Percentiles rank a stretch among this genome's conserved stretches.
Conservation (phyloP, 2,329 filamentous ascomycete genomes). For the Botryotinia calthae region DNA sequence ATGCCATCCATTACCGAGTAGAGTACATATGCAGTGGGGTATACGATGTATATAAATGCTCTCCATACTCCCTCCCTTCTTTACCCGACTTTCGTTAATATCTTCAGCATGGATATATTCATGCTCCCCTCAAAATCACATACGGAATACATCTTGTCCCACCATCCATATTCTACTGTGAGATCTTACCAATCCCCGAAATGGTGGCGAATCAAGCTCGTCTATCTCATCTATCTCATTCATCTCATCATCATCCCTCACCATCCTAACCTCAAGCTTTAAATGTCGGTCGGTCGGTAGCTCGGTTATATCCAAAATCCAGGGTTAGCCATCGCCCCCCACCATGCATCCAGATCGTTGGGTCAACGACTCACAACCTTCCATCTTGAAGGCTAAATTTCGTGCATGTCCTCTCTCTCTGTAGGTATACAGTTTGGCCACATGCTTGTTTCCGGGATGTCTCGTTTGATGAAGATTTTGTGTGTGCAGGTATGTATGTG, state of each 20-base stretch:
- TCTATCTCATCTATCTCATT: not conserved
- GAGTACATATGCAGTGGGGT: not conserved
- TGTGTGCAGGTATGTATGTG: too few species aligned
- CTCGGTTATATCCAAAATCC: not conserved
- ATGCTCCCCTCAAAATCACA: not conserved
- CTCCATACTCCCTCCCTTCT: not conserved
- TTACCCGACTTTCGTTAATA: not conserved
- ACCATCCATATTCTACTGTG: not conserved
- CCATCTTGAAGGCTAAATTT: not conserved
- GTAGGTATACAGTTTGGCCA: too few species aligned
- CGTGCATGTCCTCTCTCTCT: not conserved
- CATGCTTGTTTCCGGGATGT: not conserved
- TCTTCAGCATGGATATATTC: not conserved
- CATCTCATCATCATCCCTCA: too few species aligned
- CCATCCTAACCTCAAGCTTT: too few species aligned
- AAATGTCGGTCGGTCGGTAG: not conserved
- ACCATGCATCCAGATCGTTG: slow-evolving; percentile 7
- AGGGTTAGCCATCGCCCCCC: not conserved
- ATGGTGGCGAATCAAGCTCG: not conserved
- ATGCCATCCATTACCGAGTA: not conserved
- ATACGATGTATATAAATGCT: not conserved
- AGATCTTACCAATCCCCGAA: not conserved
- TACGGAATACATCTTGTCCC: not conserved
- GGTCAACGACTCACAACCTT: not conserved
- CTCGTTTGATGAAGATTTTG: not conserved